Conservation (phyloP, 2,329 filamentous ascomycete species). For the Pseudopithomyces chartarum region DNA sequence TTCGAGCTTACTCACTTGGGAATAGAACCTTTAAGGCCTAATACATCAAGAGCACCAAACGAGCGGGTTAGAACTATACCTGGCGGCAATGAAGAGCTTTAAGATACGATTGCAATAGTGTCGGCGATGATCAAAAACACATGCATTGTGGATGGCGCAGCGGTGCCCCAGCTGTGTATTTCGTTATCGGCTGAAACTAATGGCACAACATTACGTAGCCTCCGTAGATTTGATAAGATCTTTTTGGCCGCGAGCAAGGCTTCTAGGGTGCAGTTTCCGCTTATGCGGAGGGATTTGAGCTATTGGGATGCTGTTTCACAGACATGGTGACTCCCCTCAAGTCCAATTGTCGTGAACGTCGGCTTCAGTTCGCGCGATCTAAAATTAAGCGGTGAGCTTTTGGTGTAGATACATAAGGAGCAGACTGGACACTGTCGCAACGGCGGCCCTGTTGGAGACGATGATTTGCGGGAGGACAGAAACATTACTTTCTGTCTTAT, state of each 20-base stretch:
- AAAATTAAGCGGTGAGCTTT: constrained; percentile 12
- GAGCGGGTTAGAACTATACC: constrained; percentile 24
- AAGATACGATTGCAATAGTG: constrained; percentile 56
- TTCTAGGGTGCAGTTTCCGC: constrained; percentile 49
- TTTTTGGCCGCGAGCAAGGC: constrained; percentile 49
- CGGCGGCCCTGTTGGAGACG: too few relatives aligned
- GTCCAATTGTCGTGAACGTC: constrained; percentile 22
- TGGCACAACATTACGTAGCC: constrained; percentile 49
- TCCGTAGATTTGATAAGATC: constrained; percentile 57
- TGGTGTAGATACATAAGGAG: not conserved
- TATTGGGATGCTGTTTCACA: constrained; percentile 55
- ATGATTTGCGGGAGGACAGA: too few relatives aligned
- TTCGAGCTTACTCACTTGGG: constrained; percentile 34
- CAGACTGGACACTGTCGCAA: not conserved
- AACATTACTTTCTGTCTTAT: too few relatives aligned
- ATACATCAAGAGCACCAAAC: constrained; percentile 22
- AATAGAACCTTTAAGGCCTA: constrained; percentile 14
- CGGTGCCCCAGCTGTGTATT: constrained; percentile 64
- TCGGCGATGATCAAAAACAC: constrained; percentile 58
- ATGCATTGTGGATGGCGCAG: constrained; percentile 53
- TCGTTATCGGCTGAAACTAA: constrained; percentile 44
- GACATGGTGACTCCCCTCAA: constrained; percentile 47
- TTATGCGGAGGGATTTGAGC: constrained; percentile 56
- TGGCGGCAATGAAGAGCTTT: constrained; percentile 63
- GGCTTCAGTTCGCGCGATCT: constrained; percentile 36